These are phyloP conservation scores for Taxawa tesnikishii DNA, from an alignment of 2,329 filamentous ascomycete genomes.

Conservation along the genomic window DNA sequence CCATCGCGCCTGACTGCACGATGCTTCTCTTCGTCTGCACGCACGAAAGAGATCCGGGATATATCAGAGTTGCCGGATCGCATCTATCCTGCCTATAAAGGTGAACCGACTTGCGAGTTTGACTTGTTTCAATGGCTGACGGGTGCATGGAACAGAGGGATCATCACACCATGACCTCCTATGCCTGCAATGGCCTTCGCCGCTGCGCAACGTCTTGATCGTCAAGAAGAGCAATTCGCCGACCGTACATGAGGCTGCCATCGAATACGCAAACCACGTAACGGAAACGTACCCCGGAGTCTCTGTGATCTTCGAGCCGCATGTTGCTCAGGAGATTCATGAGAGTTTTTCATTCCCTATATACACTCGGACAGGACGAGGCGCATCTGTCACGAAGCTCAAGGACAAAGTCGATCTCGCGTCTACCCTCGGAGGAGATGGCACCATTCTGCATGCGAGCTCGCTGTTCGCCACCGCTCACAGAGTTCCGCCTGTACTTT, in stretches of 20 bases:
- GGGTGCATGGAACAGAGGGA: too few species aligned
- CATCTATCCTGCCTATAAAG: slow-evolving; percentile 51
- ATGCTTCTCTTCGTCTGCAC: slow-evolving; percentile 38
- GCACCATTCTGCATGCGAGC: slow-evolving; percentile 75
- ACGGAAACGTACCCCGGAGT: slow-evolving; percentile 67
- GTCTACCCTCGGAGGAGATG: slow-evolving; percentile 84
- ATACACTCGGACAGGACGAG: slow-evolving; percentile 33
- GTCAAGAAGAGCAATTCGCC: slow-evolving; percentile 53
- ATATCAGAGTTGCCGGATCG: slow-evolving; percentile 40
- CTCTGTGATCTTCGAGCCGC: slow-evolving; percentile 71
- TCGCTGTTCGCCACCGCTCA: slow-evolving; percentile 73
- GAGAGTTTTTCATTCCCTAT: slow-evolving; percentile 60
- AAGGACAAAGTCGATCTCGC: slow-evolving; percentile 75
- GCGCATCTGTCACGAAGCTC: slow-evolving; percentile 21
- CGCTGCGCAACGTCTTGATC: slow-evolving; percentile 56
- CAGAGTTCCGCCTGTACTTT: slow-evolving; percentile 78
- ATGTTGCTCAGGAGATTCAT: slow-evolving; percentile 61
- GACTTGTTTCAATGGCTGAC: too few species aligned
- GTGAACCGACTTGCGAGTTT: too few species aligned
- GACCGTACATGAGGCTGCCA: slow-evolving; percentile 41
- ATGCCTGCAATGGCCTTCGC: slow-evolving; percentile 54
- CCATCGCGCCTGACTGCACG: slow-evolving; percentile 15
- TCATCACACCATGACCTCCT: slow-evolving; percentile 47
- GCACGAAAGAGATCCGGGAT: slow-evolving; percentile 37
- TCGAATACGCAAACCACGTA: slow-evolving; percentile 57